phyloP scores from a whole-genome alignment of 108 stramenopile species.

The Licmophora abbreviata region DNA sequence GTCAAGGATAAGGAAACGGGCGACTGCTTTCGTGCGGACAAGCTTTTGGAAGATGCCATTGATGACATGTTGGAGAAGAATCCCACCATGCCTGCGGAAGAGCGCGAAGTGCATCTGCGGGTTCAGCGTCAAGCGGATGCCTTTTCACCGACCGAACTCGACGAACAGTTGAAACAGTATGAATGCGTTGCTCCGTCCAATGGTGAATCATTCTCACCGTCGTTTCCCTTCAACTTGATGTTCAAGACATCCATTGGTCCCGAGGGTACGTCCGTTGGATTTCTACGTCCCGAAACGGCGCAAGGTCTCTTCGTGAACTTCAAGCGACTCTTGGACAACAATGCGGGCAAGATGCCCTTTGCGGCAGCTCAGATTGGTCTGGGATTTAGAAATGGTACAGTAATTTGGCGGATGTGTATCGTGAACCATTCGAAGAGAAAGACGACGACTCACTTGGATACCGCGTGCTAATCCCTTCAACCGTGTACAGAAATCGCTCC shows the following conservation, averaged over 20 bases:
- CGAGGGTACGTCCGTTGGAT: slow-evolving; percentile 93
- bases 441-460: too few relatives aligned
- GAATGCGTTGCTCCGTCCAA: slow-evolving; percentile 77
- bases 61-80: slow-evolving; percentile 85
- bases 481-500: slow-evolving; percentile 91
- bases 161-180: slow-evolving; percentile 79
- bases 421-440: too few relatives aligned
- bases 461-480: too few relatives aligned
- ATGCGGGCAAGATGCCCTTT: slow-evolving; percentile 96
- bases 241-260: slow-evolving; percentile 99
- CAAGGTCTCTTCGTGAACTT: slow-evolving; percentile 99
- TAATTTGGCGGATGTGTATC: background rate
- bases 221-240: slow-evolving; percentile 99
- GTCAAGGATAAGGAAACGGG: slow-evolving; percentile 85
- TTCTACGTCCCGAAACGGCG: slow-evolving; percentile 98
- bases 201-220: slow-evolving; percentile 85
- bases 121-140: slow-evolving; percentile 97
- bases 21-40: slow-evolving; percentile 96
- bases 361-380: slow-evolving; percentile 98
- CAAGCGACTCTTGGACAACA: slow-evolving; percentile 92
- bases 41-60: slow-evolving; percentile 97
- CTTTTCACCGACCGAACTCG: slow-evolving; percentile 91
- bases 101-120: slow-evolving; percentile 81
- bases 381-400: slow-evolving; percentile 95
- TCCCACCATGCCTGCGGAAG: slow-evolving; percentile 74